A percentile compares a stretch with the other conserved stretches of the same genome.
phyloP scores from a whole-genome alignment of 306 rosid genomes.

The Dryas alaskensis region DNA sequence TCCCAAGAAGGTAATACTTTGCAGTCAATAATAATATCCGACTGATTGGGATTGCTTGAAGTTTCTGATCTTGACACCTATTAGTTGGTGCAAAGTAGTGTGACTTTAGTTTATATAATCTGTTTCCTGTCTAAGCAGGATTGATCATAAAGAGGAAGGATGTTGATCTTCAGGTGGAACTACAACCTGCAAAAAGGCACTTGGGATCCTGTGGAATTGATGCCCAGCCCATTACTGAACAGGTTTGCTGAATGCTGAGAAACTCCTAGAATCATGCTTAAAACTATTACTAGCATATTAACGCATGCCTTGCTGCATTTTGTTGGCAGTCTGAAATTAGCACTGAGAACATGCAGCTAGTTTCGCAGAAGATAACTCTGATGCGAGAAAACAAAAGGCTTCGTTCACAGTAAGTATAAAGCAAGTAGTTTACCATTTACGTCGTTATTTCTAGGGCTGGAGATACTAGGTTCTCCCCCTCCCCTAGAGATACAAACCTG shows the following conservation, averaged over 20 bases:
- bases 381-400: constrained; percentile 15
- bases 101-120: neutral
- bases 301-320: neutral
- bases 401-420: constrained; percentile 19
- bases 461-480: no score
- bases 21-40: neutral
- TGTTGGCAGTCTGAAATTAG: constrained; percentile 13
- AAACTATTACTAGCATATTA: neutral
- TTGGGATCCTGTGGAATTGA: neutral
- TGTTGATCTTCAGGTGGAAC: neutral
- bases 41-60: neutral
- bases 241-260: constrained; percentile 12
- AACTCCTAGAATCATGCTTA: neutral
- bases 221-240: neutral
- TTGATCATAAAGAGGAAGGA: constrained; percentile 3
- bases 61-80: neutral
- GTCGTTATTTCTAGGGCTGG: neutral
- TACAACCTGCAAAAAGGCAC: constrained; percentile 5
- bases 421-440: neutral
- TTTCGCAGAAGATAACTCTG: neutral
- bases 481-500: no score
- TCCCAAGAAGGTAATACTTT: neutral
- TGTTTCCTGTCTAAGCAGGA: neutral
- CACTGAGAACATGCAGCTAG: neutral
- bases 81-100: neutral